Evolutionary conservation across 352 stramenopile genomes (phyloP).

Genomic region (Pythium plurisporium): DNA sequence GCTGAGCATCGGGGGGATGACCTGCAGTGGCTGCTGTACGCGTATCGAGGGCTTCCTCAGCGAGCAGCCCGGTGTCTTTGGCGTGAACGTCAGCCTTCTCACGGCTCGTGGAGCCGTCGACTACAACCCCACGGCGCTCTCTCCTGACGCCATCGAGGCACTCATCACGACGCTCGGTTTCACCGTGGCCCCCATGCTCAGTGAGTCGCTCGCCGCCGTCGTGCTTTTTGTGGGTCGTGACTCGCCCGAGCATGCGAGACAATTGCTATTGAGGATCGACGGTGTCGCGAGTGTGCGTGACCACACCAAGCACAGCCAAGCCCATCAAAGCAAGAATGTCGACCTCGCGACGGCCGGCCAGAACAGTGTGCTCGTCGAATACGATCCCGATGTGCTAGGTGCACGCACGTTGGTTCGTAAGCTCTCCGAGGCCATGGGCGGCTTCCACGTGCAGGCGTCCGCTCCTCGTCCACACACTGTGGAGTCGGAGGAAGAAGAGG

Average conservation of each 20-base stretch:
- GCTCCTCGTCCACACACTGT: conserved; percentile 38
- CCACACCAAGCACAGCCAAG: conserved; percentile 32
- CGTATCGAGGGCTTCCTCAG: conserved; percentile 74
- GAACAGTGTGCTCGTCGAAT: conserved; percentile 22
- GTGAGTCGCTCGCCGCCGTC: conserved; percentile 46
- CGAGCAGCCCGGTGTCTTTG: conserved; percentile 44
- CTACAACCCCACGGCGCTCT: conserved; percentile 39
- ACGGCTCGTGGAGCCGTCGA: conserved; percentile 50
- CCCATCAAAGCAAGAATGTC: conserved; percentile 17
- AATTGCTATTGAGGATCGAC: conserved; percentile 26
- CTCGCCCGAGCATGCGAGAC: conserved; percentile 16
- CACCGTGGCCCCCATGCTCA: conserved; percentile 44
- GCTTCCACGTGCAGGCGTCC: conserved; percentile 48
- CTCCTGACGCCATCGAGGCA: conserved; percentile 57
- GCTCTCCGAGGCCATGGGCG: conserved; percentile 7
- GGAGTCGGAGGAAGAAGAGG: conserved; percentile 32
- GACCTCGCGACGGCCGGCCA: conserved; percentile 14
- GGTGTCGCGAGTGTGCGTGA: conserved; percentile 45
- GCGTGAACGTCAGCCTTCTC: conserved; percentile 63
- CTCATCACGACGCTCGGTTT: conserved; percentile 71
- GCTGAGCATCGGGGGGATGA: conserved; percentile 78
- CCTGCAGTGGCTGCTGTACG: conserved; percentile 82
- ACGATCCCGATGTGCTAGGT: conserved; percentile 12
- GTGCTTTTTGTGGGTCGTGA: conserved; percentile 45
- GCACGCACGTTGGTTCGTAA: conserved; percentile 14